Percentiles rank a stretch among this genome's conserved stretches.
phyloP scores from a whole-genome alignment of 2,329 filamentous ascomycete genomes.

The Onygenales sp. region DNA sequence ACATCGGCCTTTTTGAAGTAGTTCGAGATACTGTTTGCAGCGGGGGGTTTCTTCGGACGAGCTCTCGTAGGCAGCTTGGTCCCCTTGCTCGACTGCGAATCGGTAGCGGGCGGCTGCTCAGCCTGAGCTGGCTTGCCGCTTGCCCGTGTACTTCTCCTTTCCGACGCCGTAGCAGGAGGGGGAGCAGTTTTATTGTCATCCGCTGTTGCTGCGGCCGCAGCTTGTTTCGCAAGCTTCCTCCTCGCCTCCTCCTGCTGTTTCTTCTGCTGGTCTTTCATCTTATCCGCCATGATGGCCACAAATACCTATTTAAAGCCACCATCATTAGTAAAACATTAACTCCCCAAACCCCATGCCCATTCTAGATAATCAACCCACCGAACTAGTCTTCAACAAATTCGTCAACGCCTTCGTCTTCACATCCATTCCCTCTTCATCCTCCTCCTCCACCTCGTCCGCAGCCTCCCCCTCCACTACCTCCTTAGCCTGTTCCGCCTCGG shows the following conservation, averaged over 20 bases:
- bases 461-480: slow-evolving; percentile 15
- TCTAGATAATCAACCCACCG: slow-evolving; percentile 19
- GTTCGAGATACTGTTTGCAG: slow-evolving; percentile 43
- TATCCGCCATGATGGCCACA: slow-evolving; percentile 41
- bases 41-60: slow-evolving; percentile 18
- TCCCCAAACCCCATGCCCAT: not conserved
- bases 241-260: slow-evolving; percentile 36
- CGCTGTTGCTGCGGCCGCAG: slow-evolving; percentile 18
- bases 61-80: slow-evolving; percentile 18
- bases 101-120: slow-evolving; percentile 11
- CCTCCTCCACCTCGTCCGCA: slow-evolving; percentile 9
- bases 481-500: slow-evolving; percentile 8
- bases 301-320: slow-evolving; percentile 27
- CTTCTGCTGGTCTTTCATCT: slow-evolving; percentile 35
- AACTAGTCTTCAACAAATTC: slow-evolving; percentile 37
- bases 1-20: slow-evolving; percentile 54
- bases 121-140: slow-evolving; percentile 15
- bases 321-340: not conserved
- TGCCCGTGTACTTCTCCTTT: slow-evolving; percentile 25
- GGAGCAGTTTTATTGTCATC: slow-evolving; percentile 11
- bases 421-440: slow-evolving; percentile 32
- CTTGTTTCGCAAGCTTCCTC: slow-evolving; percentile 26
- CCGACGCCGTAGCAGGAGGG: slow-evolving; percentile 7
- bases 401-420: slow-evolving; percentile 35
- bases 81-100: slow-evolving; percentile 5